Conservation (phyloP, 331 rosid genomes). For the Spiraea crenata region DNA sequence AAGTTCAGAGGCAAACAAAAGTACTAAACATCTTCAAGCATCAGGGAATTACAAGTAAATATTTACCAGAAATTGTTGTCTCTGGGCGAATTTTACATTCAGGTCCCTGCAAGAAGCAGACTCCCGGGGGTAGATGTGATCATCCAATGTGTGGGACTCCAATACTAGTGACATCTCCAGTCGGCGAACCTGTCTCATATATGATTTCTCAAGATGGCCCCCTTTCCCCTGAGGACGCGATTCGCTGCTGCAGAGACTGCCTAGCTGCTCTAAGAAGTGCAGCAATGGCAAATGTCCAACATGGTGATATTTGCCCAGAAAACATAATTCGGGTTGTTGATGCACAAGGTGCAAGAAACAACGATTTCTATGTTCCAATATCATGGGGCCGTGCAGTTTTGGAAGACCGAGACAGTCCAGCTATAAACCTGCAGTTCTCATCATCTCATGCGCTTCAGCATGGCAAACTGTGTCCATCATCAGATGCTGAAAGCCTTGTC, state of each 20-base stretch:
- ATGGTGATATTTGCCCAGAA: constrained; percentile 83
- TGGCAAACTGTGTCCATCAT: constrained; percentile 82
- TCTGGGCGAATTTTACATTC: constrained; percentile 78
- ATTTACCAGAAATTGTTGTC: constrained; percentile 66
- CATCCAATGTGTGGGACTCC: constrained; percentile 86
- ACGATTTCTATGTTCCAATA: constrained; percentile 49
- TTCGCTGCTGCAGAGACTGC: constrained; percentile 67
- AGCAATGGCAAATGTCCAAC: constrained; percentile 62
- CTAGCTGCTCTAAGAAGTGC: constrained; percentile 67
- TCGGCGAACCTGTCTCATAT: constrained; percentile 61
- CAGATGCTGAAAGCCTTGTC: constrained; percentile 80
- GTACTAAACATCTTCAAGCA: constrained; percentile 66
- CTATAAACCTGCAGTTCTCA: constrained; percentile 71
- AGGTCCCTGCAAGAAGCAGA: constrained; percentile 66
- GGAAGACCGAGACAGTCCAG: constrained; percentile 81
- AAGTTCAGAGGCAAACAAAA: constrained; percentile 85
- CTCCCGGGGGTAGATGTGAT: constrained; percentile 75
- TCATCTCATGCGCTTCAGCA: constrained; percentile 84
- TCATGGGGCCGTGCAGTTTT: constrained; percentile 82
- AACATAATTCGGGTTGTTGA: constrained; percentile 55
- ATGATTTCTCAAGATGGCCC: constrained; percentile 52
- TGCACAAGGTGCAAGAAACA: constrained; percentile 38
- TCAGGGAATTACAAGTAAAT: constrained; percentile 59
- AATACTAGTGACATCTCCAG: constrained; percentile 73
- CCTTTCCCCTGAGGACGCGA: constrained; percentile 62